Base-by-base conservation (phyloP, 176 grass and related monocot species). In the Themeda triandra region DNA sequence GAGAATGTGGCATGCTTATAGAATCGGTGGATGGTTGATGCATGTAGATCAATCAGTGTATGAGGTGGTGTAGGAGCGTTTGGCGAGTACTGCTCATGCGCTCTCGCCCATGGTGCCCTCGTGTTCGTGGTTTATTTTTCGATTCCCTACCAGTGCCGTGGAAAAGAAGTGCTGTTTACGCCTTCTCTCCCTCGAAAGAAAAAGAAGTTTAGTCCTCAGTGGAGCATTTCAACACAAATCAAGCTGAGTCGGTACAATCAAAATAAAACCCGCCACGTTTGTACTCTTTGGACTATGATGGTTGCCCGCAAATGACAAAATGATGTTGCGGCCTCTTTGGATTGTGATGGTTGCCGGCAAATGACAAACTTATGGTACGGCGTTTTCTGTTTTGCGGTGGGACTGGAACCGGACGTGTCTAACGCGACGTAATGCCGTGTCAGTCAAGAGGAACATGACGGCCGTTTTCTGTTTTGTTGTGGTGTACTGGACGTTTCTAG, bases 1-100 rank as follows among this genome's bases (percentile, higher is more conserved):
- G 53, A 81, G 37, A 66, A 66, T 21, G 17, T 13, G 17, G 37
- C 14, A 68, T 58, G 66, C 74, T 39, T 82, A 66, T 30, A 56
- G 53, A 53, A 14, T 42, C 59, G 82, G 24, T 40, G 46, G 30
- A 42, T 31, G 67, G 11, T 54, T 84, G 75, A 70, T 75, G 21
- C 67, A 66, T 82, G 71, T 71, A 56, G 49, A 86, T 24, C 31
- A 53, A 65, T 24, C 62, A 8, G 71, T 65, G 45, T 30, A 85
- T 24, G 63, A 76, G 63, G 30, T 69, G 32, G 69, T 37, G 40
- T 33, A 18, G 44, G 74, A 58, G 30, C 5, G 18, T 18, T 33
- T 42, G n/a, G 0, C 8, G 69, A 4, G 13, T 69, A n/a, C 37
- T 36, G 66, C 27, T 82, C 51, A 14, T 44, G 65, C 77, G 17